Evolutionary conservation across 2,329 filamentous ascomycete genomes (phyloP), one percentile per base, ranked within the genome.

Genomic region (Aaosphaeria arxii): DNA sequence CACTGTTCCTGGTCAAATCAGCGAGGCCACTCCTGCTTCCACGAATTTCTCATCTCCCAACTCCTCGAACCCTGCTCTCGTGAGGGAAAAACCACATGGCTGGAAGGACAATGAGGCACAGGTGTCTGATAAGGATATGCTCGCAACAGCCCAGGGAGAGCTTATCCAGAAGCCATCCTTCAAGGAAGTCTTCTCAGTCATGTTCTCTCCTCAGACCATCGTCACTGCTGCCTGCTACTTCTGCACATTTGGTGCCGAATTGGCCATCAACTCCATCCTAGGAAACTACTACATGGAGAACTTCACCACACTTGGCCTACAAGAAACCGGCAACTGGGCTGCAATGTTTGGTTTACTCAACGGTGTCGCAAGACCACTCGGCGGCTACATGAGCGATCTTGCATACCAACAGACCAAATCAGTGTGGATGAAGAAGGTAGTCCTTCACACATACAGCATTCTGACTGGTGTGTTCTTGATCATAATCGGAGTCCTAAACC

Each of bases 341-440:
- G 78, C 86, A 55, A 87, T 87, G 75, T 89, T 88, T 66, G 86
- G 86, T 6, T 83, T 89, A 45, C 77, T 89, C 52, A 89, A 89
- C 72, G 72, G 87, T 42, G 66, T 83, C 40, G 83, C 81, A 38
- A 76, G 86, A 1, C 86, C 86, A 0, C 67, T 85, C 0, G 86
- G 86, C 39, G 86, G 86, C 39, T 70, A 79, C 30, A 55, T 82
- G 5, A 73, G 74, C 7, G 83, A 86, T 54, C 44, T 78, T 6
- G 66, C 78, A 2, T 85, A 83, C 66, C 64, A 66, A 5, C 56
- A 57, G 11, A 78, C 75, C 3, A 68, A 62, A 30, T 66, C 61
- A n/a, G 68, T 85, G 5, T 85, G 82, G 81, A 71, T 73, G 6
- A 87, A 87, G 73, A 87, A 87, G 62, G 64, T 77, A 33, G 75